Percentiles rank a stretch among this genome's conserved stretches.
phyloP scores from a whole-genome alignment of 768 basidiomycete species.

The Ramaria sp. region DNA sequence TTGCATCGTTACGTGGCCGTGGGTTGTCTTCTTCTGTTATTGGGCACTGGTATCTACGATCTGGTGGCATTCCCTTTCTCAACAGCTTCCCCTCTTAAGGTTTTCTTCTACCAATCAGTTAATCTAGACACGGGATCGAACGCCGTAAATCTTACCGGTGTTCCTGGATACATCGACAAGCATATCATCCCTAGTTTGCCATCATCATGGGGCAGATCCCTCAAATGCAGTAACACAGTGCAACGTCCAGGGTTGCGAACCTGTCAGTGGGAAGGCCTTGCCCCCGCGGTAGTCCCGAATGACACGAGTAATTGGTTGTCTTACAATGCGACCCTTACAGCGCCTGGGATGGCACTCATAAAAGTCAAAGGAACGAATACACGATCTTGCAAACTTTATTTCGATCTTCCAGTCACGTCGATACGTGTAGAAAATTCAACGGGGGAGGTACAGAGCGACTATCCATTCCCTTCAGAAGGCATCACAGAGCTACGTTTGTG shows the following conservation, averaged over 20 bases:
- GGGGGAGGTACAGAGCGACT: constrained; percentile 17
- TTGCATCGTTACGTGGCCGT: constrained; percentile 29
- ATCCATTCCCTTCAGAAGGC: constrained; percentile 18
- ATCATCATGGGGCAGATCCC: constrained; percentile 29
- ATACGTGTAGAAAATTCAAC: constrained; percentile 30
- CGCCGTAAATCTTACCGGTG: constrained; percentile 24
- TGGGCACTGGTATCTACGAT: constrained; percentile 27
- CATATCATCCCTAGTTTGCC: constrained; percentile 40
- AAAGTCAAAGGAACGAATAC: constrained; percentile 46
- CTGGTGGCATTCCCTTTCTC: constrained; percentile 53
- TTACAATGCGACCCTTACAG: constrained; percentile 29
- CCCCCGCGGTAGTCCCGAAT: constrained; percentile 20
- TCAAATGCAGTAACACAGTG: constrained; percentile 21
- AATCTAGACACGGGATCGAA: constrained; percentile 26
- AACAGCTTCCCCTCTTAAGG: constrained; percentile 46
- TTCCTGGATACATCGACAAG: constrained; percentile 30
- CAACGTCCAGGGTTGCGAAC: constrained; percentile 27
- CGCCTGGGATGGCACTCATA: constrained; percentile 36
- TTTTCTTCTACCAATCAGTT: constrained; percentile 59
- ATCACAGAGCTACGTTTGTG: constrained; percentile 38
- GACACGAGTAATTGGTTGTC: constrained; percentile 30
- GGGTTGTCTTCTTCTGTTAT: constrained; percentile 30
- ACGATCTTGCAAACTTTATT: constrained; percentile 49
- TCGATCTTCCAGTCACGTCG: constrained; percentile 36
- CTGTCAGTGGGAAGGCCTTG: constrained; percentile 39